Conservation (phyloP, 306 rosid species). For the Trifolium subterraneum region DNA sequence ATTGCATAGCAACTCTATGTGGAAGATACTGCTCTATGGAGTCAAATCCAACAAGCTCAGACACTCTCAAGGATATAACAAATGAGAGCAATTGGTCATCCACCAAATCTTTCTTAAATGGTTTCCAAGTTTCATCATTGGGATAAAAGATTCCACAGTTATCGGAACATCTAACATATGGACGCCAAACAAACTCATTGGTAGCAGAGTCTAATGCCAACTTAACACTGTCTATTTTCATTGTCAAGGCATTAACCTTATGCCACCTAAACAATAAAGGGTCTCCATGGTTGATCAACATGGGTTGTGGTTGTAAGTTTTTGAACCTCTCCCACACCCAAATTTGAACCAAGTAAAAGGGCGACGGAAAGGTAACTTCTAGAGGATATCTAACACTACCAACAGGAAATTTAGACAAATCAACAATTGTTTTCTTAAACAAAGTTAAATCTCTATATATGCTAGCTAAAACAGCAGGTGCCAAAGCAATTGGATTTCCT, state of each 20-base stretch:
- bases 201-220: background rate
- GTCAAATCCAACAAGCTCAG: background rate
- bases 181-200: background rate
- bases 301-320: background rate
- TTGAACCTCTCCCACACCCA: background rate
- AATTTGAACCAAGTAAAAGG: background rate
- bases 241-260: background rate
- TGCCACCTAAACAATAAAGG: background rate
- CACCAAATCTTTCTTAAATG: background rate
- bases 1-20: background rate
- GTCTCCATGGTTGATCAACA: background rate
- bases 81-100: background rate
- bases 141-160: background rate
- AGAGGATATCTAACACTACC: background rate
- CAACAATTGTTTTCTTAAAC: background rate
- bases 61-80: background rate
- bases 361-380: background rate
- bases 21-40: background rate
- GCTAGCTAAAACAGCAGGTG: background rate
- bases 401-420: background rate
- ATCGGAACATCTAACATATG: background rate
- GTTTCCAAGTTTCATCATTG: background rate
- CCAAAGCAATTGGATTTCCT: background rate
- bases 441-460: background rate
- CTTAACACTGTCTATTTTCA: background rate